Evolutionary conservation across 78 protist species (phyloP).

Genomic region (Dictyostelium firmibasis): DNA sequence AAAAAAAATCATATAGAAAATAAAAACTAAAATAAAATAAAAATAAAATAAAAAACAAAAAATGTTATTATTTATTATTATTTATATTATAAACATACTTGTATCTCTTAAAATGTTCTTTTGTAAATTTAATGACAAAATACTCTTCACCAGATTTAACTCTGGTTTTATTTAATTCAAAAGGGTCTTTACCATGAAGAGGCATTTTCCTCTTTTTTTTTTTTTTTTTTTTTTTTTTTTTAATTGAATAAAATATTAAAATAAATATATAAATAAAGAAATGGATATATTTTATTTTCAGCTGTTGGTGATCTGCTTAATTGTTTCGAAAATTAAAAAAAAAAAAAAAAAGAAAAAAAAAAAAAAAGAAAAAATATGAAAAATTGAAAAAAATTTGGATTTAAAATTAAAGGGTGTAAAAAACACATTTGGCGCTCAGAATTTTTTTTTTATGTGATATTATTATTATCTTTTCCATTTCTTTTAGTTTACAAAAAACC

Average conservation of each 20-base stretch:
- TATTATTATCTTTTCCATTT: no score
- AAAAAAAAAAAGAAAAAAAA: background rate
- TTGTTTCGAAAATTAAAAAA: background rate
- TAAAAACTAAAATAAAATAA: background rate
- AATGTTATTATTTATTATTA: no score
- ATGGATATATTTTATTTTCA: background rate
- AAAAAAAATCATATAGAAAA: background rate
- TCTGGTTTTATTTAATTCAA: slow-evolving; percentile 22
- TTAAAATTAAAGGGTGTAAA: background rate
- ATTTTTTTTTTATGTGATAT: no score
- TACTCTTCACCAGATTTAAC: slow-evolving; percentile 49
- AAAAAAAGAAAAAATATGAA: background rate
- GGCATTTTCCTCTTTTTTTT: slow-evolving; percentile 18
- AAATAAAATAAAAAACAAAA: background rate
- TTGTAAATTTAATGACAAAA: slow-evolving; percentile 57
- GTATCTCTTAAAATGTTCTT: slow-evolving; percentile 65
- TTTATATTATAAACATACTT: background rate
- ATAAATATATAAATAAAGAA: background rate
- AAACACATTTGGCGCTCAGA: background rate
- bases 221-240: background rate
- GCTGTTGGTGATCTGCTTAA: background rate
- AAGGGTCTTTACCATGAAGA: slow-evolving; percentile 41
- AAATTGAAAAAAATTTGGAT: no score
- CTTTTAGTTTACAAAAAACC: no score
- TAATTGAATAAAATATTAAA: background rate